Percentiles rank a stretch among this genome's conserved stretches.
phyloP scores from a whole-genome alignment of 108 stramenopile genomes.

The Bacterosira constricta region DNA sequence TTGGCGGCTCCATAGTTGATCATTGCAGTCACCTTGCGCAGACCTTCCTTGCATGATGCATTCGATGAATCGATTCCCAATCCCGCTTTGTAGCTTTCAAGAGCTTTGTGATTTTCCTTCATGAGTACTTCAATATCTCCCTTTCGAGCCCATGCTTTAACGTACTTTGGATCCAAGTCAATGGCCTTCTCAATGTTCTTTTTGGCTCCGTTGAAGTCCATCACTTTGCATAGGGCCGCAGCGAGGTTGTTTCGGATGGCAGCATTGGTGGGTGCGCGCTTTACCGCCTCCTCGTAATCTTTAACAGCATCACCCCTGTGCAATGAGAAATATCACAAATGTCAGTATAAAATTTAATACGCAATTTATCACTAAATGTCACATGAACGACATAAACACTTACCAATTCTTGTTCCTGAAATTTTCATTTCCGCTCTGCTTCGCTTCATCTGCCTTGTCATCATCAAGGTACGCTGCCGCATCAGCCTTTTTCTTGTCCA shows the following conservation, averaged over 20 bases:
- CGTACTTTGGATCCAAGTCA: conserved; percentile 96
- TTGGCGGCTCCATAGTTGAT: conserved; percentile 80
- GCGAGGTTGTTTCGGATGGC: conserved; percentile 97
- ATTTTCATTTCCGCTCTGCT: conserved; percentile 94
- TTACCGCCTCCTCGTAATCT: conserved; percentile 96
- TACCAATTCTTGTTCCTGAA: conserved; percentile 91
- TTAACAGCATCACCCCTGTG: conserved; percentile 71
- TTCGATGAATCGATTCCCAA: conserved; percentile 89
- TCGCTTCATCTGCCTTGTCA: conserved; percentile 96
- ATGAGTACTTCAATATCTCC: conserved; percentile 97
- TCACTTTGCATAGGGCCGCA: conserved; percentile 95
- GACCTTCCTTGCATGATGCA: conserved; percentile 91
- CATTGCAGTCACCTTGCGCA: conserved; percentile 75
- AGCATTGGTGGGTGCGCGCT: conserved; percentile 97
- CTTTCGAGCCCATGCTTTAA: conserved; percentile 98
- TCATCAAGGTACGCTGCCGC: conserved; percentile 91
- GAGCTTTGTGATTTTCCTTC: conserved; percentile 98
- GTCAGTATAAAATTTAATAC: too few relatives aligned
- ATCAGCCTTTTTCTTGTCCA: conserved; percentile 93
- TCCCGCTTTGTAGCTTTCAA: conserved; percentile 95
- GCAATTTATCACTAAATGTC: too few relatives aligned
- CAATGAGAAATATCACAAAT: too few relatives aligned
- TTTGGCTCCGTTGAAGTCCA: conserved; percentile 97
- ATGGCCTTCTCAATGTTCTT: conserved; percentile 92
- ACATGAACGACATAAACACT: neutral